Evolutionary conservation across 129 eudicot species (phyloP), one percentile per base, ranked within the genome.

Genomic region (Ambrosia trifida): DNA sequence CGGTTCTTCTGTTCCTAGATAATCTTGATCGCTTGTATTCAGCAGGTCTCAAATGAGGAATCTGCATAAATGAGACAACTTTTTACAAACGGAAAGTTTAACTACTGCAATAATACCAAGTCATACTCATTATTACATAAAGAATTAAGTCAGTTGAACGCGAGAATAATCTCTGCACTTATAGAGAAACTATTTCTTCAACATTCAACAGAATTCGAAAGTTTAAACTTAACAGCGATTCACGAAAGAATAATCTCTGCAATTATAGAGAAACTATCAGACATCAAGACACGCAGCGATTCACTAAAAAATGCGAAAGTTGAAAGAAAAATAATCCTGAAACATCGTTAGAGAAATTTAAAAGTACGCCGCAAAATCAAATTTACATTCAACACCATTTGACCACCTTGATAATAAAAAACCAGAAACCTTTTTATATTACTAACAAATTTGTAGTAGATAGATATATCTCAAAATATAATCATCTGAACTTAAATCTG

Each of bases 1-100:
- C 95, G 0, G 97, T 91, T 82, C 97, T 88, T 33, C 97, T 87
- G 86, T 88, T 91, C 79, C 97, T 82, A 0, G 97, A 73, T 76
- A 91, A 88, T 65, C 97, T 84, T n/a, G 97, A 84, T 68, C 96
- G 82, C 84, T 84, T 91, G 87, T 91, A 91, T 50, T 91, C 97
- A 78, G 95, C 71, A 59, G 95, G 95, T 73, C 97, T 85, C 88
- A 91, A 80, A 71, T 91, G 97, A 31, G 96, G 97, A 86, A 91
- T 91, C 97, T 91, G 90, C 79, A 80, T 14, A n/a, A 38, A 70
- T 0, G 0, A n/a, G 6, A 77, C 13, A 69, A 7, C 6, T 2
- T 9, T 33, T 18, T 54, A 38, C 17, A 20, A 9, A 17, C 43
- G 14, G 44, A 5, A 18, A 1, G 7, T 8, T 56, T n/a, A 32